Percentiles rank a stretch among this genome's conserved stretches.
phyloP scores from a whole-genome alignment of 83 land plant genomes.

The Isoetes engelmannii region DNA sequence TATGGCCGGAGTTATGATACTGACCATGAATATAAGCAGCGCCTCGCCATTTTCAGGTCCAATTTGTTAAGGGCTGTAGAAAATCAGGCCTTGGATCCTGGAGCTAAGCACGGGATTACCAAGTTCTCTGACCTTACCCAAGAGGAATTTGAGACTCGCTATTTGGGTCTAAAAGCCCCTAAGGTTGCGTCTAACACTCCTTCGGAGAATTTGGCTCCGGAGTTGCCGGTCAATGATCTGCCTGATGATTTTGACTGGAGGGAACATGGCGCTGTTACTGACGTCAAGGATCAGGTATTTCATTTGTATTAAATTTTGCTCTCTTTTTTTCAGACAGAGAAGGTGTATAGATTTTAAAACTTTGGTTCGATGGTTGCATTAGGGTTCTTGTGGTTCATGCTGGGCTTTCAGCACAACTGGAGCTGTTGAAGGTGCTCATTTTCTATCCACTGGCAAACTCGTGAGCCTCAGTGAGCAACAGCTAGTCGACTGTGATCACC shows the following conservation, averaged over 20 bases:
- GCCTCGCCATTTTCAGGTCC: conserved; percentile 52
- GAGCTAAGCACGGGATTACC: conserved; percentile 56
- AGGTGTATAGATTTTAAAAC: too few relatives aligned
- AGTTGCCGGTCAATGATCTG: conserved; percentile 26
- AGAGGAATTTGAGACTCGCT: conserved; percentile 37
- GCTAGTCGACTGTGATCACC: conserved; percentile 72
- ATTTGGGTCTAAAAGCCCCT: conserved; percentile 20
- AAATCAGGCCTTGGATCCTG: conserved; percentile 54
- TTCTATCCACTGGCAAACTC: conserved; percentile 61
- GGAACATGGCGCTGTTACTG: conserved; percentile 71
- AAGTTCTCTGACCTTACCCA: conserved; percentile 56
- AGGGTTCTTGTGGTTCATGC: conserved; percentile 81
- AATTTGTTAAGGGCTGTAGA: conserved; percentile 47
- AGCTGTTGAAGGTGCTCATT: conserved; percentile 70
- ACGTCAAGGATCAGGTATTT: conserved; percentile 64
- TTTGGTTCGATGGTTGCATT: neutral
- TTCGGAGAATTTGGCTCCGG: conserved; percentile 20
- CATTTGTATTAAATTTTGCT: neutral
- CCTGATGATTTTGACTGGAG: conserved; percentile 73
- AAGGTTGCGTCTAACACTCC: neutral
- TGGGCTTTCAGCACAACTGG: conserved; percentile 83
- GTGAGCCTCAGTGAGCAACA: conserved; percentile 78
- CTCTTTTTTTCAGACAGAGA: neutral
- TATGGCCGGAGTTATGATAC: conserved; percentile 50
- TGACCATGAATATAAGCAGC: conserved; percentile 49